A percentile compares a stretch with the other conserved stretches of the same genome.
phyloP scores from a whole-genome alignment of 495 filamentous ascomycete species.

The Penicillium samsonianum region DNA sequence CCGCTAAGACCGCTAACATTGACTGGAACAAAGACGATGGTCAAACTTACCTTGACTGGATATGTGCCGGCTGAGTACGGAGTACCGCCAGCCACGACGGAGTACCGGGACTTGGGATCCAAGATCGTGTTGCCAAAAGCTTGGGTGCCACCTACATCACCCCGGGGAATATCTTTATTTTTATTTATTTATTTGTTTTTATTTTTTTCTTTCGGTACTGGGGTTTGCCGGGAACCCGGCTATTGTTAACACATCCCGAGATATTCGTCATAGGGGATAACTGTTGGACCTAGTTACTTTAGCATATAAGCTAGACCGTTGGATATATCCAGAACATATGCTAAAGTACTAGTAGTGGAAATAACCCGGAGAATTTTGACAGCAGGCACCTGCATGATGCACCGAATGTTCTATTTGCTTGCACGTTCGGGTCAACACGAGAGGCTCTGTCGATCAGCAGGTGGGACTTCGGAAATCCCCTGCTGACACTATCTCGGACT shows the following conservation, averaged over 20 bases:
- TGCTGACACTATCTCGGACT: neutral
- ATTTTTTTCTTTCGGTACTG: neutral
- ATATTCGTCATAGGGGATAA: neutral
- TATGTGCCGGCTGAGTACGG: neutral
- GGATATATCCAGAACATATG: neutral
- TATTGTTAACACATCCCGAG: neutral
- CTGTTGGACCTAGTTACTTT: neutral
- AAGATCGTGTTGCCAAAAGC: conserved; percentile 7
- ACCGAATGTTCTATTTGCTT: neutral
- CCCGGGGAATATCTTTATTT: too few species aligned
- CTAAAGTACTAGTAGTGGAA: neutral
- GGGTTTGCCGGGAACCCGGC: neutral
- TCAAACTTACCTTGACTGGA: neutral
- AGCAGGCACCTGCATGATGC: neutral
- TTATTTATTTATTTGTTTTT: too few species aligned
- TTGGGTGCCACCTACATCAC: conserved; percentile 5
- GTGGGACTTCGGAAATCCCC: conserved; percentile 5
- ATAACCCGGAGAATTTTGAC: neutral
- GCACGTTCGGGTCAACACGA: neutral
- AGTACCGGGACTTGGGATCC: neutral
- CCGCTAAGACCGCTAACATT: neutral
- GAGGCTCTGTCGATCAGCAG: conserved; percentile 3
- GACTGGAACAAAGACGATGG: neutral
- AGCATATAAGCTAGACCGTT: neutral
- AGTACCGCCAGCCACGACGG: neutral